A percentile compares a stretch with the other conserved stretches of the same genome.
Conservation (phyloP, 495 filamentous ascomycete genomes). For the Penicillium diatomitis region DNA sequence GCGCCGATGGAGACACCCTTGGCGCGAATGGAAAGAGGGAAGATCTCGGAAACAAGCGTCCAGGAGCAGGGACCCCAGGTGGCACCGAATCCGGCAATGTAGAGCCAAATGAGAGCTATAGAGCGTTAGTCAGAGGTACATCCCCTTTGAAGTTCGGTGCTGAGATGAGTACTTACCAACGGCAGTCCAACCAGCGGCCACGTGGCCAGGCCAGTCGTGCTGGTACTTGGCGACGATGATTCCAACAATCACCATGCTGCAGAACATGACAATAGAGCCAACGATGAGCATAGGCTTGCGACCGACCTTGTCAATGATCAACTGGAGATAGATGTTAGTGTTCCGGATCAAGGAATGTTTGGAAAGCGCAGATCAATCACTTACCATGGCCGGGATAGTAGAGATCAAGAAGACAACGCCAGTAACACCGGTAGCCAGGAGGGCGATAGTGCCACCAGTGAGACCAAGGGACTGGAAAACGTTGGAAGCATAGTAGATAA, state of each 20-base stretch:
- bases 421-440: conserved; percentile 54
- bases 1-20: conserved; percentile 34
- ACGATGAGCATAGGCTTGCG: conserved; percentile 66
- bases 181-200: conserved; percentile 34
- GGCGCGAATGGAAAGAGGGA: conserved; percentile 37
- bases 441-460: conserved; percentile 69
- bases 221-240: conserved; percentile 36
- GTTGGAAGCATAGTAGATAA: conserved; percentile 31
- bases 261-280: conserved; percentile 43
- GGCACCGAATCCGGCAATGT: conserved; percentile 48
- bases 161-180: conserved; percentile 24
- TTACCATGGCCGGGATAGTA: conserved; percentile 65
- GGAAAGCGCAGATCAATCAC: conserved; percentile 38
- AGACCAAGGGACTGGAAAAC: conserved; percentile 66
- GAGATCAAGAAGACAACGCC: conserved; percentile 61
- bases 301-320: conserved; percentile 64
- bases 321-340: conserved; percentile 50
- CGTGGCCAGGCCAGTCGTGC: conserved; percentile 22
- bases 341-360: conserved; percentile 16
- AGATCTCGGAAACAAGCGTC: conserved; percentile 30
- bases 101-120: conserved; percentile 25
- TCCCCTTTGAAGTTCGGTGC: background rate
- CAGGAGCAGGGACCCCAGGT: conserved; percentile 44
- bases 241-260: conserved; percentile 37
- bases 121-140: conserved; percentile 8